Conservation (phyloP, 2,329 filamentous ascomycete genomes). For the Aspergillus thermomutatus region DNA sequence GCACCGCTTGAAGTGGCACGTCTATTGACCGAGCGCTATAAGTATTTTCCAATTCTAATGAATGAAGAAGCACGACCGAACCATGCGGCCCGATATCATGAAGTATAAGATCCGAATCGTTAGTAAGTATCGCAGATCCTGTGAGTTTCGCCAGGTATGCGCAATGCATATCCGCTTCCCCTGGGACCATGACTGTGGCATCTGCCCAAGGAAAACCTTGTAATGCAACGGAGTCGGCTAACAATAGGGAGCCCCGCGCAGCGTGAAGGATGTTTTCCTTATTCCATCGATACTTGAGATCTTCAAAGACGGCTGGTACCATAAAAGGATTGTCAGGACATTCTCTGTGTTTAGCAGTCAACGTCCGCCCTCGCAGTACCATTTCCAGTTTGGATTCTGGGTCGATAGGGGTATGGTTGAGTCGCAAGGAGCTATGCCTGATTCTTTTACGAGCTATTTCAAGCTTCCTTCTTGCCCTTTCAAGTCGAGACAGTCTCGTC, state of each 20-base stretch:
- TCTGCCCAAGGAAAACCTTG: constrained; percentile 31
- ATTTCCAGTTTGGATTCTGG: constrained; percentile 15
- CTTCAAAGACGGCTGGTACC: constrained; percentile 72
- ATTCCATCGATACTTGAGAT: constrained; percentile 52
- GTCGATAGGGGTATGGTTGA: constrained; percentile 4
- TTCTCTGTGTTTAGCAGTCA: constrained; percentile 27
- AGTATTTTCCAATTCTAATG: constrained; percentile 47
- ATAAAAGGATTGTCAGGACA: constrained; percentile 64
- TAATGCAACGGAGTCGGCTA: constrained; percentile 26
- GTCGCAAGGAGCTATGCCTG: constrained; percentile 22
- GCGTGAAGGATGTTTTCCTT: constrained; percentile 21
- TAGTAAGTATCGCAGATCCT: constrained; percentile 65
- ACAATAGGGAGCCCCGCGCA: constrained; percentile 6
- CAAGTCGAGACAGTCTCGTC: constrained; percentile 60
- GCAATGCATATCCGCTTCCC: constrained; percentile 82
- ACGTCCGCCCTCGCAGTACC: constrained; percentile 24
- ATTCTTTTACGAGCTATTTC: constrained; percentile 46
- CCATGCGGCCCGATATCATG: constrained; percentile 64
- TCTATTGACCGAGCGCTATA: constrained; percentile 9
- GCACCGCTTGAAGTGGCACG: constrained; percentile 26
- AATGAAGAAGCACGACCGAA: constrained; percentile 65
- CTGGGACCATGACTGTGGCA: constrained; percentile 62
- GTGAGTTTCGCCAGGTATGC: constrained; percentile 58
- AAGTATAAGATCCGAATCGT: constrained; percentile 82
- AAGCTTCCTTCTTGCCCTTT: constrained; percentile 56